Base-by-base conservation (phyloP, 1,139 yeast genomes). In the Yamadazyma oceani region DNA sequence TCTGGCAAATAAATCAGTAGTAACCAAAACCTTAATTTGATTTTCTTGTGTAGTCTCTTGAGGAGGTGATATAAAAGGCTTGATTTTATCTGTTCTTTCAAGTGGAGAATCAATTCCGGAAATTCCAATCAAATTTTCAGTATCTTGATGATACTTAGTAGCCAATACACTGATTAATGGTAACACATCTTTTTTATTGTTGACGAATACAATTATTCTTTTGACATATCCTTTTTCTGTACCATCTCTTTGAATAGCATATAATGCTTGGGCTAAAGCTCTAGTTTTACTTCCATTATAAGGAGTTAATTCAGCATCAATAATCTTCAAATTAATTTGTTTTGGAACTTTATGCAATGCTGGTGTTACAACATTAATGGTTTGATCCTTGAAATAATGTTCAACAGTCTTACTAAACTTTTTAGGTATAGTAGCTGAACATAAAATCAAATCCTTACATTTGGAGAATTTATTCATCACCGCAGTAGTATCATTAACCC, bases 1-100 rank as follows among this genome's bases (percentile, higher is more conserved):
- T 53, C 98, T 72, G 1, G 97, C 94, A 46, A 87, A 68, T 32
- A 92, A 69, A 61, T 92, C 98, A 0, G 97, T 89, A n/a, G 96
- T 85, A 1, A 92, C 80, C 31, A 92, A 67, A 0, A 92, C 84
- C 50, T 83, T 83, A 14, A 64, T 53, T 38, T 60, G 60, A 35
- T 65, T 55, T 14, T 45, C 49, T 29, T 59, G 60, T 1, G 46
- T 45, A 34, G 59, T 59, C 38, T 66, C 67, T 2, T 83, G 83
- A 1, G 88, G 82, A 12, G 66, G 60, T n/a, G 32, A 26, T 15
- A 86, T 62, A 52, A 90, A 90, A 11, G 80, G 80, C 27, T 69
- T 62, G 22, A 90, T 71, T 38, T 77, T 71, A 5, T 57, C 62
- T 13, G 69, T 54, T 39, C 97, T 69, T 26, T 80, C 86, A 9